These are phyloP conservation scores for Leishmania turanica DNA, from an alignment of 208 protist genomes.

Conservation along the genomic window DNA sequence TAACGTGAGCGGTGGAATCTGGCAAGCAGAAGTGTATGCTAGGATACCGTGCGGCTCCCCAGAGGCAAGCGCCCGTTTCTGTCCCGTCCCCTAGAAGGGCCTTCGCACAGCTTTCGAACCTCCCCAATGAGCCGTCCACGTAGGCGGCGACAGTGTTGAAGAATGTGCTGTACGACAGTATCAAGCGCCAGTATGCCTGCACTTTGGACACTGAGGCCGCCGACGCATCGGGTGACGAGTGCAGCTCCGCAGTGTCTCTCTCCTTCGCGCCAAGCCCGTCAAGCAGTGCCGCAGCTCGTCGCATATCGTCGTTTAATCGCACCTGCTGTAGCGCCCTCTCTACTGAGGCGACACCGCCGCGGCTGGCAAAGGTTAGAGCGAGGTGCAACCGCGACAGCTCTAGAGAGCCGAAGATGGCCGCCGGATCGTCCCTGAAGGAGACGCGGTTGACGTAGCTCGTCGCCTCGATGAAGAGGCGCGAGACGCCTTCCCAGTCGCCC, in stretches of 20 bases:
- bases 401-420: constrained; percentile 23
- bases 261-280: constrained; percentile 14
- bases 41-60: constrained; percentile 40
- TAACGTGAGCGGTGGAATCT: constrained; percentile 2
- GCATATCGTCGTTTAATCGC: constrained; percentile 6
- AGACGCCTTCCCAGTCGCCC: constrained; percentile 18
- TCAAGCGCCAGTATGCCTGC: constrained; percentile 22
- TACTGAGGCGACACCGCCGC: constrained; percentile 14
- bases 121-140: constrained; percentile 17
- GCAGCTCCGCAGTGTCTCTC: constrained; percentile 9
- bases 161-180: constrained; percentile 40
- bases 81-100: constrained; percentile 29
- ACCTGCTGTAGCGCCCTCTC: background rate
- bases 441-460: background rate
- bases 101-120: constrained; percentile 21
- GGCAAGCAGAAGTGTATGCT: constrained; percentile 35
- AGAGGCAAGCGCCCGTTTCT: constrained; percentile 6
- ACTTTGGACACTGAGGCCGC: background rate
- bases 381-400: constrained; percentile 33
- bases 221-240: background rate
- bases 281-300: constrained; percentile 16
- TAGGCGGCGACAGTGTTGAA: constrained; percentile 43
- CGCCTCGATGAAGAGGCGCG: background rate
- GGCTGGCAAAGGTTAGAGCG: constrained; percentile 15
- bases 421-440: background rate